These are phyloP conservation scores for Vachellia collinsii DNA, from an alignment of 306 rosid species.

Conservation along the genomic window DNA sequence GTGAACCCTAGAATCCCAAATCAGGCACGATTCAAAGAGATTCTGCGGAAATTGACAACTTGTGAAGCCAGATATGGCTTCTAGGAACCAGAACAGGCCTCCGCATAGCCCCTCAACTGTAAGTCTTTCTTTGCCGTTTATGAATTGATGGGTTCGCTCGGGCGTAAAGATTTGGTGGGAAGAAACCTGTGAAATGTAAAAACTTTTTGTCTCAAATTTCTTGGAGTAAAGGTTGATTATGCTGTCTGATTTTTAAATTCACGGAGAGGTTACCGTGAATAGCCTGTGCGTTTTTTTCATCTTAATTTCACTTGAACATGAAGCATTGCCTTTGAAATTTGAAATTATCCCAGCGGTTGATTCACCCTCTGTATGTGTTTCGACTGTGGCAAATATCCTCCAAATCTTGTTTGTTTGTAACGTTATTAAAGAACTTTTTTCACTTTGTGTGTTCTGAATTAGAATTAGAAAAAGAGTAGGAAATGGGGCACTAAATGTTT, in stretches of 20 bases:
- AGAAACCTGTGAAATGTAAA: neutral
- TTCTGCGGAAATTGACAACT: neutral
- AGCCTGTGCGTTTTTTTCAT: neutral
- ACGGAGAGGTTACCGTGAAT: neutral
- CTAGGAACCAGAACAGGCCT: slow-evolving; percentile 84
- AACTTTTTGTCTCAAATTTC: neutral
- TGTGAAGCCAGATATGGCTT: slow-evolving; percentile 54
- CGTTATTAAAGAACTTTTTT: neutral
- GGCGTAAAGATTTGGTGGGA: neutral
- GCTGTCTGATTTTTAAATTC: neutral
- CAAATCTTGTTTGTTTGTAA: neutral
- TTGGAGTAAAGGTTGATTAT: neutral
- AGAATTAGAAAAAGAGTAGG: neutral
- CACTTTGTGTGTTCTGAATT: neutral
- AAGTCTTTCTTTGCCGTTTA: slow-evolving; percentile 23
- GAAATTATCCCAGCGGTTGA: neutral
- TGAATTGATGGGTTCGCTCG: neutral
- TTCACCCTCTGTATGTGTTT: neutral
- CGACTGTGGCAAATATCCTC: neutral
- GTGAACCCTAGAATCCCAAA: slow-evolving; percentile 51
- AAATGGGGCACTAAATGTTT: neutral
- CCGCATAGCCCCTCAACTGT: slow-evolving; percentile 76
- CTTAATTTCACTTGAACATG: neutral
- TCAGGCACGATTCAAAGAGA: slow-evolving; percentile 16
- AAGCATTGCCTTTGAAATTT: neutral